Percentiles rank a stretch among this genome's conserved stretches.
Conservation (phyloP, 768 basidiomycete genomes). For the Tephrocybe sp. region DNA sequence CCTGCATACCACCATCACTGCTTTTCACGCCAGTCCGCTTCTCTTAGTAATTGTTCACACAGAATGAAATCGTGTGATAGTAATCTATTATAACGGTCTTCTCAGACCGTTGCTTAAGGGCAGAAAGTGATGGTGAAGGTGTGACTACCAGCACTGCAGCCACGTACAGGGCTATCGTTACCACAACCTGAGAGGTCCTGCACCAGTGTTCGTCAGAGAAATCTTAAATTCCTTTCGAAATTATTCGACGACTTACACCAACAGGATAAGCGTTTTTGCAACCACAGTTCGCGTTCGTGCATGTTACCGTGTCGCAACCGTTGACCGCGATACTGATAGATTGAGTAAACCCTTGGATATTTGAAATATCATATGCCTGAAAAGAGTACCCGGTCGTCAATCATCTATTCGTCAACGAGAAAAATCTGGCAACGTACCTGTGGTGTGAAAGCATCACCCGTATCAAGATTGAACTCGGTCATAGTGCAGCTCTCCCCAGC, state of each 20-base stretch:
- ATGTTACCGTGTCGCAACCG: constrained; percentile 39
- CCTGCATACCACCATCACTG: not conserved
- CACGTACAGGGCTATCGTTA: constrained; percentile 35
- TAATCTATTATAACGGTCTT: no score
- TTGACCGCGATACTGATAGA: constrained; percentile 33
- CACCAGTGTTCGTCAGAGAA: not conserved
- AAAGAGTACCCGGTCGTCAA: not conserved
- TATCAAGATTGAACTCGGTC: constrained; percentile 40
- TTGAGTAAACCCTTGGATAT: constrained; percentile 43
- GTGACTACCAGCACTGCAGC: constrained; percentile 33
- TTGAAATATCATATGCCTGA: constrained; percentile 43
- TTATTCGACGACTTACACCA: constrained; percentile 19
- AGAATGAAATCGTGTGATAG: no score
- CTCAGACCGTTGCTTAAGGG: constrained; percentile 18
- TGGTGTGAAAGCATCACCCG: constrained; percentile 25
- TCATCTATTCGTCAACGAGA: not conserved
- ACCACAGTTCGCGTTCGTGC: constrained; percentile 37
- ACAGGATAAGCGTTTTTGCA: constrained; percentile 32
- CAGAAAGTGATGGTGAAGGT: constrained; percentile 35
- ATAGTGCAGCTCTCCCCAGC: constrained; percentile 39
- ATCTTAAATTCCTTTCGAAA: no score
- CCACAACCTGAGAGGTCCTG: constrained; percentile 39
- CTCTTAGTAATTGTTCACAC: no score
- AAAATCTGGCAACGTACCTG: constrained; percentile 21
- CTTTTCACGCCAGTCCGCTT: no score